Evolutionary conservation across 75 land plant genomes (phyloP).

Genomic region (Picea glauca): DNA sequence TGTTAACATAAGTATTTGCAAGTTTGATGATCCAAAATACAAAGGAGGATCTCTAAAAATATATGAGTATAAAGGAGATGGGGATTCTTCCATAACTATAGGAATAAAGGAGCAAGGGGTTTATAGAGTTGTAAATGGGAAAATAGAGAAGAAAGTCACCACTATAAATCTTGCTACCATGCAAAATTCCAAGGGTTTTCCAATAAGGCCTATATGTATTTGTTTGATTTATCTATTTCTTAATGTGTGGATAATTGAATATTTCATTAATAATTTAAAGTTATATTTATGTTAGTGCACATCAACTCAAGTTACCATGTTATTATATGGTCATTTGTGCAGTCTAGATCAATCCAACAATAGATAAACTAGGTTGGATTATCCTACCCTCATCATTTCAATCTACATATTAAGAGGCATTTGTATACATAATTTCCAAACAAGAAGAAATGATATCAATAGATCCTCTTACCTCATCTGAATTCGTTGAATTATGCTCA

Average conservation of each 20-base stretch:
- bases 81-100: neutral
- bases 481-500: too few relatives aligned
- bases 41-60: slow-evolving; percentile 1
- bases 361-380: neutral
- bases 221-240: too few relatives aligned
- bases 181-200: slow-evolving; percentile 32
- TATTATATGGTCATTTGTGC: neutral
- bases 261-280: too few relatives aligned
- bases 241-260: too few relatives aligned
- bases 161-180: slow-evolving; percentile 39
- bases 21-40: slow-evolving; percentile 68
- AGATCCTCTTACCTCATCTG: too few relatives aligned
- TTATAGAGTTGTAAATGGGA: slow-evolving; percentile 15
- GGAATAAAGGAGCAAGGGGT: neutral
- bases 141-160: slow-evolving; percentile 9
- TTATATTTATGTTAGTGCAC: neutral
- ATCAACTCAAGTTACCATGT: neutral
- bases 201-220: too few relatives aligned
- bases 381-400: too few relatives aligned
- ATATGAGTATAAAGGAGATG: neutral
- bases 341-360: neutral
- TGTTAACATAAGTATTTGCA: slow-evolving; percentile 79
- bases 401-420: too few relatives aligned
- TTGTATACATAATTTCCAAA: too few relatives aligned
- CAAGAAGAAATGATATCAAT: too few relatives aligned